Evolutionary conservation across 345 rosid species (phyloP), one percentile per base, ranked within the genome.

Genomic region (Acer campestre): DNA sequence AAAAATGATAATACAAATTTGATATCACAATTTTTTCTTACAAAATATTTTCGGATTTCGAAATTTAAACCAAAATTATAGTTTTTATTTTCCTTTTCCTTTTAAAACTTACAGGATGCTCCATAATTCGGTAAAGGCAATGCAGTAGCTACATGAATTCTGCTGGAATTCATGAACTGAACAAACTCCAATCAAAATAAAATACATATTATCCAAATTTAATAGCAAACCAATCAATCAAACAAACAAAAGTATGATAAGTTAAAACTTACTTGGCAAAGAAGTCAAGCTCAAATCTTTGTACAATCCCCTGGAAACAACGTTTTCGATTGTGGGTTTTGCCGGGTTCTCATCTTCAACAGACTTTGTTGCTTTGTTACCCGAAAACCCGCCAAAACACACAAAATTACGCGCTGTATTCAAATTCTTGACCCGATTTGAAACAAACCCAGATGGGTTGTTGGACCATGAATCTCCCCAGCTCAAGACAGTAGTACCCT

Each of bases 251-350:
- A 35, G 38, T 35, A 35, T 35, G 38, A 35, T 0, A 49, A 29
- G 16, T 51, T 18, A 70, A 62, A 67, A 85, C 90, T 74, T 67
- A 87, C 92, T 84, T 77, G 89, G 89, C 35, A 85, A 69, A 25
- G 83, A 80, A 67, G 65, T 77, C 80, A 75, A 80, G 70, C 66
- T 77, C 80, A 75, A 76, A 59, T 85, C 88, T 85, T 81, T 89
- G 42, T 72, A 72, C 69, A 65, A 48, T 64, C 73, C 82, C 70
- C 71, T 78, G 10, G 84, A 58, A 31, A 73, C 85, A 73, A 75
- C 61, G 14, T 29, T 75, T 14, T 75, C 83, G n/a, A 14, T 66
- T 6, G 58, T 49, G 62, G 64, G 67, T 27, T 71, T 74, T 23
- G 74, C 58, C 63, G 70, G 46, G 31, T 68, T 76, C 68, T 76